These are phyloP conservation scores for Mytilinidion resinicola DNA, from an alignment of 495 filamentous ascomycete species.

Conservation along the genomic window DNA sequence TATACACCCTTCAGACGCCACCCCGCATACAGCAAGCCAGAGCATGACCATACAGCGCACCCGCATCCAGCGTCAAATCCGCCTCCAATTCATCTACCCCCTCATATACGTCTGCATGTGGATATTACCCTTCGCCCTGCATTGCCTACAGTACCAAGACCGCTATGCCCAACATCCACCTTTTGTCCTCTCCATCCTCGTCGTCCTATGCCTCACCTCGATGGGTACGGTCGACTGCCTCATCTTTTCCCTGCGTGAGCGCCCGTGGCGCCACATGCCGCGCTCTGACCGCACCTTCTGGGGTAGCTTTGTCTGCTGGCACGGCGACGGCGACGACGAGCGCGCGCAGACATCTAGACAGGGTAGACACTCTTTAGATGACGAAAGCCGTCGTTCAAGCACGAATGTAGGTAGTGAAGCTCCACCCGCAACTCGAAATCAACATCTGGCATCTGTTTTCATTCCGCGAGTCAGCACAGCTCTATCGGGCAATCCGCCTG, in stretches of 20 bases:
- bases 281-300: constrained; percentile 40
- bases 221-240: constrained; percentile 62
- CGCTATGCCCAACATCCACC: constrained; percentile 45
- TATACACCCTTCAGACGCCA: constrained; percentile 5
- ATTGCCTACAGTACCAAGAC: constrained; percentile 55
- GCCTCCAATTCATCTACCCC: constrained; percentile 66
- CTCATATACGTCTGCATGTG: constrained; percentile 64
- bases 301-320: constrained; percentile 40
- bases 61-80: constrained; percentile 58
- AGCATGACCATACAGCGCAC: constrained; percentile 34
- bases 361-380: background rate
- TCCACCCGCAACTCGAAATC: too few species aligned
- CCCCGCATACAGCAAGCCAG: background rate
- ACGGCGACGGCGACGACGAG: background rate
- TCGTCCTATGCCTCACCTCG: constrained; percentile 48
- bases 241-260: constrained; percentile 59
- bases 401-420: background rate
- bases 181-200: constrained; percentile 49
- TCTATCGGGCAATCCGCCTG: background rate
- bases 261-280: constrained; percentile 59
- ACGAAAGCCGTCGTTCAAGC: background rate
- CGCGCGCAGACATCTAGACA: too few species aligned
- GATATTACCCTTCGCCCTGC: constrained; percentile 61
- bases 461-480: background rate
- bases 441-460: too few species aligned